Evolutionary conservation across 805 yeast species (phyloP).

Genomic region (Henningerozyma blattae): DNA sequence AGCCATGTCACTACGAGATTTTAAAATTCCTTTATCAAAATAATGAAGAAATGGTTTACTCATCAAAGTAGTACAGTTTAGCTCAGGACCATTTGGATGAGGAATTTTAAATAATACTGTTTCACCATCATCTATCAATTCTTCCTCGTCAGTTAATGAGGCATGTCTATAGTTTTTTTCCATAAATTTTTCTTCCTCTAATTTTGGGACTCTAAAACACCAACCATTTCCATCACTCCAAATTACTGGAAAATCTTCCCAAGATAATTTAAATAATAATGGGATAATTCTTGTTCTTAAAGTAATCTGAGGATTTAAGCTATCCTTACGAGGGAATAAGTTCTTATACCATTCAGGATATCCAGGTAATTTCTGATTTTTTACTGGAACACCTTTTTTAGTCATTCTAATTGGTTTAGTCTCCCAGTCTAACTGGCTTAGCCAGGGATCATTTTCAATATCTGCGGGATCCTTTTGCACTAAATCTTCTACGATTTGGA

Average conservation of each 20-base stretch:
- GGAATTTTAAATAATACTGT: constrained; percentile 56
- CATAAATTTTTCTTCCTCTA: constrained; percentile 20
- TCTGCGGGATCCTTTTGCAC: constrained; percentile 30
- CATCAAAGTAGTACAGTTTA: constrained; percentile 63
- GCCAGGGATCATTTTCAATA: constrained; percentile 66
- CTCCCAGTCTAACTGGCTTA: constrained; percentile 82
- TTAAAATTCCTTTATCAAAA: constrained; percentile 62
- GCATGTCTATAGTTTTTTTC: constrained; percentile 24
- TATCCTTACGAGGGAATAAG: constrained; percentile 28
- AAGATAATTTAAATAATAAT: constrained; percentile 57
- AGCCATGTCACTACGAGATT: constrained; percentile 64
- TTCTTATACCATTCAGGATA: constrained; percentile 89
- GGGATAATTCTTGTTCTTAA: constrained; percentile 70
- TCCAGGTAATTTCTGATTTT: constrained; percentile 75
- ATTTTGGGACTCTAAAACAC: constrained; percentile 57
- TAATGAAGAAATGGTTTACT: constrained; percentile 61
- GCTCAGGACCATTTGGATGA: constrained; percentile 71
- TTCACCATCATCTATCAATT: constrained; percentile 6
- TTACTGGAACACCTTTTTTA: constrained; percentile 54
- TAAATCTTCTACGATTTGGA: constrained; percentile 47
- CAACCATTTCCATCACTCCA: constrained; percentile 81
- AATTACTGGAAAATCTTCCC: constrained; percentile 75
- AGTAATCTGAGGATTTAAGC: constrained; percentile 42
- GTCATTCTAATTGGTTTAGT: constrained; percentile 45
- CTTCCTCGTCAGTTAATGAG: constrained; percentile 1